These are phyloP conservation scores for Phylloporus sp. DNA, from an alignment of 768 basidiomycete genomes.

Conservation along the genomic window DNA sequence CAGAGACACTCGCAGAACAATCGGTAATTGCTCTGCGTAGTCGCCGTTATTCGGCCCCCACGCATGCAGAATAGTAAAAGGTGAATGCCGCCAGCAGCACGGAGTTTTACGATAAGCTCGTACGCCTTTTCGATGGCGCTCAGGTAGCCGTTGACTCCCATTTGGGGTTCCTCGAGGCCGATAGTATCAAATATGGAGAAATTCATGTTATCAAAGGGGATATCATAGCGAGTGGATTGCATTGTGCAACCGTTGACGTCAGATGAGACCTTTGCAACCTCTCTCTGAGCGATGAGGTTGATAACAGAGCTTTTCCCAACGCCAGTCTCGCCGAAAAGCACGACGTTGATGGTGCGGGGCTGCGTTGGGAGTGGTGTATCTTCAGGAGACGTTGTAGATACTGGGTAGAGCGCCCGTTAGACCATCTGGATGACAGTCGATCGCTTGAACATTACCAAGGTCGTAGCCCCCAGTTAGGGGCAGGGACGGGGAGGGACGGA, in stretches of 20 bases:
- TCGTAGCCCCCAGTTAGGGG: not conserved
- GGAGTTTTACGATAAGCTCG: constrained; percentile 31
- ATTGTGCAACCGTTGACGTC: constrained; percentile 35
- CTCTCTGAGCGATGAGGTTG: constrained; percentile 26
- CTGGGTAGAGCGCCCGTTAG: constrained; percentile 9
- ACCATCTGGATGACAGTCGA: not conserved
- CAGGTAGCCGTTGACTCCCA: constrained; percentile 26
- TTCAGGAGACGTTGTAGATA: not conserved
- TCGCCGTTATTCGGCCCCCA: constrained; percentile 34
- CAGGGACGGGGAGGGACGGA: constrained; percentile 3
- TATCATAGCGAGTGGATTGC: constrained; percentile 23
- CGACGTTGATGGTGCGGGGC: constrained; percentile 27
- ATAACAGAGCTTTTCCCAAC: constrained; percentile 31
- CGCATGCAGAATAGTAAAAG: constrained; percentile 42
- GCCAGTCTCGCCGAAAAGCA: constrained; percentile 41
- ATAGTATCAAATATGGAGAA: constrained; percentile 32
- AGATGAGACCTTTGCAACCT: constrained; percentile 24
- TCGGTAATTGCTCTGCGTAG: constrained; percentile 35
- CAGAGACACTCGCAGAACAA: constrained; percentile 40
- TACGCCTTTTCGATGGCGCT: constrained; percentile 28
- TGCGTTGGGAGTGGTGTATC: not conserved
- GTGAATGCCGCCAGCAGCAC: constrained; percentile 32
- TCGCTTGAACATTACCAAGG: constrained; percentile 7
- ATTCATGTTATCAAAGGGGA: constrained; percentile 16
- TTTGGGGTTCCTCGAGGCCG: constrained; percentile 32